Conservation (phyloP, 2,329 filamentous ascomycete species). For the Colletotrichum sp. region DNA sequence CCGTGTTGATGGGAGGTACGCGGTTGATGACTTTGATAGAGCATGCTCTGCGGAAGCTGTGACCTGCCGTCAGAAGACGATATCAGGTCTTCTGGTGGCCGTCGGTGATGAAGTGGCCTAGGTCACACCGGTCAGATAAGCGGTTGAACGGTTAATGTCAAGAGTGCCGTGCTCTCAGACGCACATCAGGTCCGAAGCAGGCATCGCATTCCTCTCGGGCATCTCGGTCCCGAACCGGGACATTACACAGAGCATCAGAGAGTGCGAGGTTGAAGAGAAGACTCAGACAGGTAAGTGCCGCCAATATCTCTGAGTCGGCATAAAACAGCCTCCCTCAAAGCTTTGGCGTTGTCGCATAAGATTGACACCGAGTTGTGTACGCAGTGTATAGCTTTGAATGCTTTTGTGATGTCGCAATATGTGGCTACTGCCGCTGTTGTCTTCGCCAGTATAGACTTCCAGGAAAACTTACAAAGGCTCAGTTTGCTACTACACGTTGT, state of each 20-base stretch:
- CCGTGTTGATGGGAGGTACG: background rate
- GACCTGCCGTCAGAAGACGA: background rate
- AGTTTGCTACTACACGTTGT: background rate
- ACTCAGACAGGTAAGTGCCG: background rate
- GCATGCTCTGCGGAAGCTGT: background rate
- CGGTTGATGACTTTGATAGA: background rate
- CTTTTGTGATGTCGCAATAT: background rate
- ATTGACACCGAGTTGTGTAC: background rate
- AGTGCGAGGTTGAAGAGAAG: background rate
- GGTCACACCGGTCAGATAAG: background rate
- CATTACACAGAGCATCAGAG: background rate
- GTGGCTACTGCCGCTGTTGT: too few relatives aligned
- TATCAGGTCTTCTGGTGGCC: background rate
- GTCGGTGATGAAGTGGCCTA: background rate
- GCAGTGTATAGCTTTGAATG: background rate
- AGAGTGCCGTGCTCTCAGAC: background rate
- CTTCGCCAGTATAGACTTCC: background rate
- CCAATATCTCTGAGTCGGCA: background rate
- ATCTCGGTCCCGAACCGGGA: background rate
- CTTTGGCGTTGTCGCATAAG: background rate
- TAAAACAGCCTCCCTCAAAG: background rate
- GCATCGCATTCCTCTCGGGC: background rate
- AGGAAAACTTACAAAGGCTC: background rate
- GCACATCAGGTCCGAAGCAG: background rate
- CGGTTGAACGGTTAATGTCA: background rate